Evolutionary conservation across 495 filamentous ascomycete genomes (phyloP), one percentile per base, ranked within the genome.

Genomic region (Apodospora peruviana): DNA sequence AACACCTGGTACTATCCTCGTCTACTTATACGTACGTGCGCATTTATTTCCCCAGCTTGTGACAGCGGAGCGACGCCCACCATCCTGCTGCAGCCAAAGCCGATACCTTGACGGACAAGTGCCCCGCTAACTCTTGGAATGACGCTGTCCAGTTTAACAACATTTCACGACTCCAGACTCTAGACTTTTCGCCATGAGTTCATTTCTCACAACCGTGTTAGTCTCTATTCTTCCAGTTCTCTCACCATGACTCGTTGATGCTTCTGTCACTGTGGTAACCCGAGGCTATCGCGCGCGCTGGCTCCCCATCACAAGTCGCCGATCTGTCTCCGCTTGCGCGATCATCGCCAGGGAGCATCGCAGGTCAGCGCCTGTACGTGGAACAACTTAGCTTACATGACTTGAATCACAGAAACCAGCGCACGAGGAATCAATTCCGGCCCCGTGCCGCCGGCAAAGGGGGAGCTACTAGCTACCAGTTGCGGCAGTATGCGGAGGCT

Each of bases 401-500:
- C 62, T 4, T 36, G 12, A 18, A 43, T 45, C 12, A 14, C 50
- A 96, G 90, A 50, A 95, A 96, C 74, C 87, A 91, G 59, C 84
- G 89, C 52, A 91, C 89, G 43, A 80, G 83, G 66, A 87, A 85
- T 47, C 86, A 91, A 56, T 97, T 98, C 79, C 90, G 90, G 64
- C 90, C 94, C 39, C 88, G 91, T 57, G 83, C 84, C 46, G 74
- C 85, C 19, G 87, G 86, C 60, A 94, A 91, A 59, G 91, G 94
- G 32, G 77, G 77, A 36, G 94, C 87, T 37, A 95, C 82, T 46
- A 93, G 87, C 67, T 96, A 96, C 76, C 94, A 98, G 69, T 76
- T 98, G 46, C 84, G 90, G 62, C 93, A 97, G 59, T 98, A 96
- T 77, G 93, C 93, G 12, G 93, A 98, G 68, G 94, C 93, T 27